phyloP scores from a whole-genome alignment of 306 rosid genomes.

The Senna siamea region DNA sequence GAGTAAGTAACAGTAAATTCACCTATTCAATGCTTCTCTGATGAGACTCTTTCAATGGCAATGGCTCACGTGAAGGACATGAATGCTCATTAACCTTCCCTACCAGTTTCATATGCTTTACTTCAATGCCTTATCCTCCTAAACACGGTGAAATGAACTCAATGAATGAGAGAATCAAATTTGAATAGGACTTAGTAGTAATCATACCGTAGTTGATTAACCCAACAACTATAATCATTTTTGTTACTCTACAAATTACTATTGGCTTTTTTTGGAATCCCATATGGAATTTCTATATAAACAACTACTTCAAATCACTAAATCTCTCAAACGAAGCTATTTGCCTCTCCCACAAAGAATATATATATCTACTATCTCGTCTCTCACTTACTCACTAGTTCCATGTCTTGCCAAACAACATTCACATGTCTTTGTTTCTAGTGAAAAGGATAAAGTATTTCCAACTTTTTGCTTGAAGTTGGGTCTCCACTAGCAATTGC shows the following conservation, averaged over 20 bases:
- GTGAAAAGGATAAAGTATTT: slow-evolving; percentile 52
- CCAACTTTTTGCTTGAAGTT: slow-evolving; percentile 51
- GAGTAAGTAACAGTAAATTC: slow-evolving; percentile 19
- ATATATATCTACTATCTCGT: slow-evolving; percentile 41
- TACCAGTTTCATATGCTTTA: slow-evolving; percentile 12
- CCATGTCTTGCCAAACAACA: slow-evolving; percentile 69
- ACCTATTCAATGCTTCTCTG: slow-evolving; percentile 35
- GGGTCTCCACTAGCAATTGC: slow-evolving; percentile 51
- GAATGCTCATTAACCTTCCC: slow-evolving; percentile 37
- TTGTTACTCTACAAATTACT: background rate
- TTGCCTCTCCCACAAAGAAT: slow-evolving; percentile 29
- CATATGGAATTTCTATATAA: slow-evolving; percentile 35
- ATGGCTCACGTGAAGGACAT: slow-evolving; percentile 44
- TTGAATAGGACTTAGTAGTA: background rate
- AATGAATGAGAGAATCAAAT: background rate
- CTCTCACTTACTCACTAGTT: slow-evolving; percentile 74
- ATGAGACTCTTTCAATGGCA: slow-evolving; percentile 28
- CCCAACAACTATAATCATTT: background rate
- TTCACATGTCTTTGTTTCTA: slow-evolving; percentile 88
- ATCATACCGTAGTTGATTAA: background rate
- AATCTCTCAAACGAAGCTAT: slow-evolving; percentile 25
- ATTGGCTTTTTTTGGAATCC: background rate
- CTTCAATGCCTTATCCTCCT: slow-evolving; percentile 38
- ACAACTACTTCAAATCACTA: background rate
- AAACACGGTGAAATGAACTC: slow-evolving; percentile 31